phyloP scores from a whole-genome alignment of 164 flowering plant species.

The grape (Vitis vinifera) region ASM3070453v1 NC_081805.1:19049001-19049500 shows the following conservation, averaged over 20 bases:
- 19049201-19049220: conserved; percentile 4
- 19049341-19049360: conserved; percentile 24
- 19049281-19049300: conserved; percentile 36
- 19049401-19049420: conserved; percentile 10
- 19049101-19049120: neutral
- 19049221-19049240: conserved; percentile 6
- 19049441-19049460: conserved; percentile 13
- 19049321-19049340: conserved; percentile 47
- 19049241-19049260: neutral
- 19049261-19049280: conserved; percentile 13
- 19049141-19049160: conserved; percentile 56
- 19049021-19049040: conserved; percentile 1
- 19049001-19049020: neutral
- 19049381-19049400: conserved; percentile 23
- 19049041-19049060: neutral
- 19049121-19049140: conserved; percentile 15
- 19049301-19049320: conserved; percentile 53
- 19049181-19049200: conserved; percentile 11
- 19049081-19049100: neutral
- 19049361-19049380: conserved; percentile 36
- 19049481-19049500: conserved; percentile 40
- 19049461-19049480: conserved; percentile 70
- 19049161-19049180: conserved; percentile 57
- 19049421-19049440: conserved; percentile 26
- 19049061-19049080: neutral